Conservation (phyloP, 1,139 yeast genomes). For the Candida labiduridarum region DNA sequence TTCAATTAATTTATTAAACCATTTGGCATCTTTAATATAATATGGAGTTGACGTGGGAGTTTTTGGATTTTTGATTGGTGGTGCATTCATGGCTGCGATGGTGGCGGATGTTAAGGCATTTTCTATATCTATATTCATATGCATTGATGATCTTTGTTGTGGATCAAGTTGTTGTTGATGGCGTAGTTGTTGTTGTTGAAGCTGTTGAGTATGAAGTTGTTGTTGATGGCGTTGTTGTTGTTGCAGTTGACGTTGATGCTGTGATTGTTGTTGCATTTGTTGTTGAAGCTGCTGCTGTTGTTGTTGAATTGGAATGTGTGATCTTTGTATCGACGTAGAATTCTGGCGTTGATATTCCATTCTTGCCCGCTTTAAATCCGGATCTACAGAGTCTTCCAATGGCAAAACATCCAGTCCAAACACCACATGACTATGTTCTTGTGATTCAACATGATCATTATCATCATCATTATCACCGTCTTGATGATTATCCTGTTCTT, state of each 20-base stretch:
- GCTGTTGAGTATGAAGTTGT: neutral
- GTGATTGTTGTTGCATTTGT: neutral
- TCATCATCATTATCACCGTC: neutral
- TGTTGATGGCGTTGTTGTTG: neutral
- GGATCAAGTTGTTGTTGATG: neutral
- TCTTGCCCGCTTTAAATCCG: slow-evolving; percentile 30
- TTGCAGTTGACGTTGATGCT: neutral
- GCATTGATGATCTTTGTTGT: slow-evolving; percentile 12
- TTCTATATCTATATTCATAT: slow-evolving; percentile 26
- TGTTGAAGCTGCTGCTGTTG: slow-evolving; percentile 1
- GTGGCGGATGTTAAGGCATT: slow-evolving; percentile 36
- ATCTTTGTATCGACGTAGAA: neutral
- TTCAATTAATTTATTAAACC: slow-evolving; percentile 39
- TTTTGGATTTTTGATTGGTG: slow-evolving; percentile 31
- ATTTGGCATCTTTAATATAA: slow-evolving; percentile 42
- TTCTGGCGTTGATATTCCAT: slow-evolving; percentile 8
- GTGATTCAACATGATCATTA: neutral
- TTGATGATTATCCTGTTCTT: neutral
- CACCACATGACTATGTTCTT: too few relatives aligned
- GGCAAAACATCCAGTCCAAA: slow-evolving; percentile 1
- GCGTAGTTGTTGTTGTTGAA: neutral
- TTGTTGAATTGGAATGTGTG: slow-evolving; percentile 1
- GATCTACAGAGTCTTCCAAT: slow-evolving; percentile 32
- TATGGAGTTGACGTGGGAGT: slow-evolving; percentile 23
- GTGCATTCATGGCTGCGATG: slow-evolving; percentile 38